phyloP scores from a whole-genome alignment of 2,329 filamentous ascomycete species.

The Fusarium zealandicum region DNA sequence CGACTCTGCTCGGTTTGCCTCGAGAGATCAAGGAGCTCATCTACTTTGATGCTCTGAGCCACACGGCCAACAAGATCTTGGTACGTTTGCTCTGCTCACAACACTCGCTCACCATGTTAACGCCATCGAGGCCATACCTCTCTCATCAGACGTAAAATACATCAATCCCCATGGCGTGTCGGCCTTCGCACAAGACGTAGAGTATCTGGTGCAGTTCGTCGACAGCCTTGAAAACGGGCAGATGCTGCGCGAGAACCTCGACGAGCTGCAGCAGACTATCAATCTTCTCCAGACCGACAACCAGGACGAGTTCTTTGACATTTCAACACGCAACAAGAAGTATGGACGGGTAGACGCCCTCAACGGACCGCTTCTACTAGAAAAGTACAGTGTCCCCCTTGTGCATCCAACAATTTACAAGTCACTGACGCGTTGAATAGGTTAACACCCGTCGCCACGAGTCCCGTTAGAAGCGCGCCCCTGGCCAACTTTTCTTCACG shows the following conservation, averaged over 20 bases:
- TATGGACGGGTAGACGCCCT: conserved; percentile 92
- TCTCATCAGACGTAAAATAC: conserved; percentile 78
- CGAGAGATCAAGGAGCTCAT: conserved; percentile 97
- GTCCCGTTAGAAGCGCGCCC: conserved; percentile 66
- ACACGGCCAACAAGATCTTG: conserved; percentile 86
- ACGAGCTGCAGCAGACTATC: conserved; percentile 93
- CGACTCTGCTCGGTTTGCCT: conserved; percentile 89
- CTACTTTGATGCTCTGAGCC: conserved; percentile 94
- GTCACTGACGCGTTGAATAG: conserved; percentile 50
- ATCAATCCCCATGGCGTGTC: conserved; percentile 89
- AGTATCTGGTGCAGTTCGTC: conserved; percentile 86
- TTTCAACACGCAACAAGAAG: conserved; percentile 87
- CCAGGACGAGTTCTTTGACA: conserved; percentile 96
- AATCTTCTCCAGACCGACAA: conserved; percentile 87
- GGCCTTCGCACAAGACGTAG: conserved; percentile 81
- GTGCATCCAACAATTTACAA: background rate
- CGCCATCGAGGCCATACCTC: conserved; percentile 68
- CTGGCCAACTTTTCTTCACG: conserved; percentile 77
- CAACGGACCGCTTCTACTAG: conserved; percentile 86
- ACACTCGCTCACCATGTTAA: conserved; percentile 18
- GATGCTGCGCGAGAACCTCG: conserved; percentile 87
- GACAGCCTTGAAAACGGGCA: conserved; percentile 81
- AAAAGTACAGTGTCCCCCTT: conserved; percentile 71
- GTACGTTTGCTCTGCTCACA: conserved; percentile 52
- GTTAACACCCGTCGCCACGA: conserved; percentile 69